Conservation (phyloP, 2,329 filamentous ascomycete genomes). For the Penicillium digitatum region DNA sequence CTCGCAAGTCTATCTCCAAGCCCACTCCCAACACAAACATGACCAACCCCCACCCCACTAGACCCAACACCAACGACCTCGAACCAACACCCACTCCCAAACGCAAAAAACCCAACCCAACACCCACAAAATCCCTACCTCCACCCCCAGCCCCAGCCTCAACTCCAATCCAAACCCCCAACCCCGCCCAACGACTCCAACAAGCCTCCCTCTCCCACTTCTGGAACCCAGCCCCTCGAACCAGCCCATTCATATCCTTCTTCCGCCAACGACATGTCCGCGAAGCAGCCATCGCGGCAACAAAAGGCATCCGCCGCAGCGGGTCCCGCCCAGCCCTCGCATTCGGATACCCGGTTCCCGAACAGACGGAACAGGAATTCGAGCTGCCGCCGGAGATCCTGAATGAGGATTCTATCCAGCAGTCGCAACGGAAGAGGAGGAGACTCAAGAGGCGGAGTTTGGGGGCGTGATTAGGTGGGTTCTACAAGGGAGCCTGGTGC, state of each 20-base stretch:
- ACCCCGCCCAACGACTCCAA: background rate
- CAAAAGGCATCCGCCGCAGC: constrained; percentile 53
- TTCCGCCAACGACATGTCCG: constrained; percentile 76
- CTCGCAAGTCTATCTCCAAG: constrained; percentile 13
- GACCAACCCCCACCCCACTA: background rate
- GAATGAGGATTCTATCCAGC: constrained; percentile 42
- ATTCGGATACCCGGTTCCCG: constrained; percentile 78
- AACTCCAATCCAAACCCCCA: background rate
- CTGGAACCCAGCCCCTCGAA: constrained; percentile 29
- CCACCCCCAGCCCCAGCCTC: constrained; percentile 1
- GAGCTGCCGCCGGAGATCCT: constrained; percentile 62
- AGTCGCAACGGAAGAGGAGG: constrained; percentile 39
- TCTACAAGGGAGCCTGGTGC: background rate
- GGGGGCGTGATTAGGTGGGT: background rate
- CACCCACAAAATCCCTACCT: constrained; percentile 5
- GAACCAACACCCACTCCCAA: constrained; percentile 26
- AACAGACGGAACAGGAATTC: constrained; percentile 68
- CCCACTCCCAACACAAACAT: constrained; percentile 4
- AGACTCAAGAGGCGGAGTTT: constrained; percentile 33
- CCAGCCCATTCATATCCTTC: constrained; percentile 77
- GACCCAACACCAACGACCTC: background rate
- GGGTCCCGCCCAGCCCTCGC: constrained; percentile 61
- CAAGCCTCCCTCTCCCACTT: constrained; percentile 19
- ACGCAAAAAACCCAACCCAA: constrained; percentile 15
- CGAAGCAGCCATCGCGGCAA: constrained; percentile 65